A percentile compares a stretch with the other conserved stretches of the same genome.
phyloP scores from a whole-genome alignment of 331 rosid species.

The Pyrus hybrid region DNA sequence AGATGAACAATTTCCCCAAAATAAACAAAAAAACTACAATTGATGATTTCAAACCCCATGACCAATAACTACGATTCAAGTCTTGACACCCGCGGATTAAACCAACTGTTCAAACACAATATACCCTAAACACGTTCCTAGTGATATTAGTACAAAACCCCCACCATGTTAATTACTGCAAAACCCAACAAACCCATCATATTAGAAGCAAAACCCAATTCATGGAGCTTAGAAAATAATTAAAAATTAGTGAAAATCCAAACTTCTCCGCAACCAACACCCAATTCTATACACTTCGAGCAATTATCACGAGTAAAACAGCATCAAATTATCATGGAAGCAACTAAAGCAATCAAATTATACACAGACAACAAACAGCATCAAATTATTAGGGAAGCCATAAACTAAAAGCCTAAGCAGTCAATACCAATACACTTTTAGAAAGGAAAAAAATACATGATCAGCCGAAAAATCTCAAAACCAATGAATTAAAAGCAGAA shows the following conservation, averaged over 20 bases:
- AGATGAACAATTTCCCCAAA: background rate
- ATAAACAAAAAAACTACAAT: background rate
- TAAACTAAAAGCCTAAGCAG: background rate
- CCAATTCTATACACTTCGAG: background rate
- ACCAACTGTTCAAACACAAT: background rate
- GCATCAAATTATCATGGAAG: no score
- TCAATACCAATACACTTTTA: no score
- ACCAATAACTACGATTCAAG: background rate
- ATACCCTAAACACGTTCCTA: background rate
- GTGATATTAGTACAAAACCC: background rate
- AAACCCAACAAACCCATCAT: background rate
- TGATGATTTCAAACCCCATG: background rate
- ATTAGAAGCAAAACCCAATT: background rate
- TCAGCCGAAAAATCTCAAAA: background rate
- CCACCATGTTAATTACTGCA: background rate
- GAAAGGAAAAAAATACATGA: background rate
- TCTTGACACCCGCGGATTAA: background rate
- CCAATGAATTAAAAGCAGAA: background rate
- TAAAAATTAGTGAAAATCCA: background rate
- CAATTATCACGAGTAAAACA: background rate
- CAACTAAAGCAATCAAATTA: no score
- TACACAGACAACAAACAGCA: background rate
- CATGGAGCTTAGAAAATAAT: background rate
- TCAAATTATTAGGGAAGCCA: background rate
- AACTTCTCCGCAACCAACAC: background rate